Evolutionary conservation across 495 filamentous ascomycete genomes (phyloP), one percentile per base, ranked within the genome.

Genomic region (Hypomontagnella submonticulosa): DNA sequence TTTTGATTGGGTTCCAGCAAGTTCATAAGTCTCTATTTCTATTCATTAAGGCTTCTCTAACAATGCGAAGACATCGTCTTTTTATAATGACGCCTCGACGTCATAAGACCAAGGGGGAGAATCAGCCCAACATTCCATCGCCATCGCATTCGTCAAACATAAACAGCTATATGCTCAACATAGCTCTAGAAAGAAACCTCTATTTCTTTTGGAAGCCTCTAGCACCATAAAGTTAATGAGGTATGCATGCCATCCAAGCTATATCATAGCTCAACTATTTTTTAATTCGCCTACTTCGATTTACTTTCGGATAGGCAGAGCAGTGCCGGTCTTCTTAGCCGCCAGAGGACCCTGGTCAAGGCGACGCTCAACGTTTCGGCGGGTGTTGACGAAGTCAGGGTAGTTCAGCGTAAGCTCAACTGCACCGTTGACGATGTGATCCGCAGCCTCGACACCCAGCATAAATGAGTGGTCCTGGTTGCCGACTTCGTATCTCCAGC

Each of bases 381-480:
- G 84, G 51, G 85, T 81, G 81, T 99, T 99, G 81, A 99, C 94
- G 76, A 98, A 97, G 80, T 99, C 96, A 43, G 96, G 96, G 80
- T 98, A 96, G 84, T 99, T 97, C 69, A 98, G 87, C 54, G 95
- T 99, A 76, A 98, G 80, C 84, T 99, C 95, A 61, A 93, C 91
- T 2, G 91, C 90, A 67, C 95, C 95, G 79, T 90, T 94, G 73
- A 97, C 88, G 75, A 99, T 95, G 80, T 93, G 85, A 80, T 99
- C 95, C 38, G 90, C 93, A 44, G 95, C 95, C 80, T 99, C 95
- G 13, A 97, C 95, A 76, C 95, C 95, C 43, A 97, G 84, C 95
- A 98, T 98, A 83, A 99, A 98, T 36, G 89, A 92, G 84, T 99
- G 95, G 76, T 98, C 93, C 83, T 97, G 94, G 85, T 97, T 97